Evolutionary conservation across 2,329 filamentous ascomycete genomes (phyloP).

Genomic region (Phyllosticta paracitricarpa): DNA sequence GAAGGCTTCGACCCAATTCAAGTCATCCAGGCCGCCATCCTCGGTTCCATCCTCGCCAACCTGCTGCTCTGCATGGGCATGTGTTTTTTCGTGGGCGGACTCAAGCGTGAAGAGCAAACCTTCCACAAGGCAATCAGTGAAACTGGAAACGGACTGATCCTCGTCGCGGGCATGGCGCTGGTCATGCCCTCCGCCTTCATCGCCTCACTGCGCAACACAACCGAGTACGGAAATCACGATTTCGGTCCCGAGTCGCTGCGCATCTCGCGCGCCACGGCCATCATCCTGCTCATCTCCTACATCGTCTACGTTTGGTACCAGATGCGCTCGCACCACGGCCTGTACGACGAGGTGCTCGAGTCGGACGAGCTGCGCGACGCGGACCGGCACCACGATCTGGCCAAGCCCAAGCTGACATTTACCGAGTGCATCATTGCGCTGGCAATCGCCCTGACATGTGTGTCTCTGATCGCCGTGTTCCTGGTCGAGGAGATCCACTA

Average conservation of each 20-base stretch:
- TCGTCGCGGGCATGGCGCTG: slow-evolving; percentile 60
- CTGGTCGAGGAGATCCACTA: slow-evolving; percentile 62
- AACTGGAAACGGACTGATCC: slow-evolving; percentile 63
- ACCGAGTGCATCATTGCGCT: slow-evolving; percentile 62
- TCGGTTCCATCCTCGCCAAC: slow-evolving; percentile 75
- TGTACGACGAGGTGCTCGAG: slow-evolving; percentile 66
- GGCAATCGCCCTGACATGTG: slow-evolving; percentile 53
- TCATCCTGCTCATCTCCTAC: slow-evolving; percentile 63
- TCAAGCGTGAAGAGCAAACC: slow-evolving; percentile 55
- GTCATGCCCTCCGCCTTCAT: slow-evolving; percentile 45
- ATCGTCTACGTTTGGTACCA: slow-evolving; percentile 56
- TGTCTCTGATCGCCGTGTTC: slow-evolving; percentile 63
- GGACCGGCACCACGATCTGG: slow-evolving; percentile 50
- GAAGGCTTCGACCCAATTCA: slow-evolving; percentile 32
- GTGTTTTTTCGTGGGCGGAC: slow-evolving; percentile 70
- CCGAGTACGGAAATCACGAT: slow-evolving; percentile 9
- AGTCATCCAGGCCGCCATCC: slow-evolving; percentile 75
- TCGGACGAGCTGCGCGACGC: slow-evolving; percentile 58
- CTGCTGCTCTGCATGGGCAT: slow-evolving; percentile 68
- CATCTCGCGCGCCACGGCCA: slow-evolving; percentile 60
- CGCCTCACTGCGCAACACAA: slow-evolving; percentile 26
- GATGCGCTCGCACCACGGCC: slow-evolving; percentile 63
- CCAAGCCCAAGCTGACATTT: slow-evolving; percentile 61
- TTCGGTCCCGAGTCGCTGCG: slow-evolving; percentile 42
- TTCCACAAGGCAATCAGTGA: slow-evolving; percentile 72